phyloP scores from a whole-genome alignment of 1,284 basidiomycete genomes.

The Mycosarcoma maydis region DNA sequence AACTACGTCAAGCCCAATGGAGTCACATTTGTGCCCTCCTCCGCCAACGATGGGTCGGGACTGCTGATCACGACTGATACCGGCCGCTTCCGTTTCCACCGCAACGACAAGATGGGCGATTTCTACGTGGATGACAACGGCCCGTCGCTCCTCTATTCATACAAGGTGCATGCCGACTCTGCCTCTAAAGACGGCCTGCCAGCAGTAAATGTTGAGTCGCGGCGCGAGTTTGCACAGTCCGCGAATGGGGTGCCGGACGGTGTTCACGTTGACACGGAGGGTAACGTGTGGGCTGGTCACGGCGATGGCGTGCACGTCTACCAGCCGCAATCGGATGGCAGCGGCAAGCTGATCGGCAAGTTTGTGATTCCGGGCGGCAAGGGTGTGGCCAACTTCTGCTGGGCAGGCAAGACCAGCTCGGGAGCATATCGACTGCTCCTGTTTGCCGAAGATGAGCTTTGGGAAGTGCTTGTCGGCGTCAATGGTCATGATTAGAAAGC shows the following conservation, averaged over 20 bases:
- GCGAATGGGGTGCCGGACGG: conserved; percentile 43
- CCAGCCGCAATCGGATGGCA: conserved; percentile 24
- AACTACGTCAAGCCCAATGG: conserved; percentile 49
- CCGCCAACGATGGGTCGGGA: conserved; percentile 30
- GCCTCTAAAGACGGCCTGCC: conserved; percentile 24
- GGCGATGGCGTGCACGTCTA: conserved; percentile 50
- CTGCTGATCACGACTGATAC: conserved; percentile 45
- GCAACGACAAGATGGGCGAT: conserved; percentile 32
- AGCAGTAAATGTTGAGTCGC: conserved; percentile 17
- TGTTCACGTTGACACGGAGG: conserved; percentile 35
- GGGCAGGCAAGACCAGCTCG: conserved; percentile 31
- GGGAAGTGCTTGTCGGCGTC: conserved; percentile 36
- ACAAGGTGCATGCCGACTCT: conserved; percentile 27
- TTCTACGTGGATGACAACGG: conserved; percentile 36
- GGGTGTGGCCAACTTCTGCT: conserved; percentile 53
- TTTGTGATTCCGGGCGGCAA: conserved; percentile 39
- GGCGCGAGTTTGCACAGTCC: conserved; percentile 28
- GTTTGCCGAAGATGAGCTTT: conserved; percentile 53
- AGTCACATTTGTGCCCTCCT: conserved; percentile 41
- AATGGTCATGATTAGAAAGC: conserved; percentile 30
- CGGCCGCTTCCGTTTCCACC: conserved; percentile 33
- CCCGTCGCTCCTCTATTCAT: conserved; percentile 31
- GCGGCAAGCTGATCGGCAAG: conserved; percentile 47
- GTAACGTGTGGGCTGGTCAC: conserved; percentile 50
- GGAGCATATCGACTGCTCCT: conserved; percentile 36